Base-by-base conservation (phyloP, 1,284 basidiomycete genomes). In the Ceratobasidium sp. region DNA sequence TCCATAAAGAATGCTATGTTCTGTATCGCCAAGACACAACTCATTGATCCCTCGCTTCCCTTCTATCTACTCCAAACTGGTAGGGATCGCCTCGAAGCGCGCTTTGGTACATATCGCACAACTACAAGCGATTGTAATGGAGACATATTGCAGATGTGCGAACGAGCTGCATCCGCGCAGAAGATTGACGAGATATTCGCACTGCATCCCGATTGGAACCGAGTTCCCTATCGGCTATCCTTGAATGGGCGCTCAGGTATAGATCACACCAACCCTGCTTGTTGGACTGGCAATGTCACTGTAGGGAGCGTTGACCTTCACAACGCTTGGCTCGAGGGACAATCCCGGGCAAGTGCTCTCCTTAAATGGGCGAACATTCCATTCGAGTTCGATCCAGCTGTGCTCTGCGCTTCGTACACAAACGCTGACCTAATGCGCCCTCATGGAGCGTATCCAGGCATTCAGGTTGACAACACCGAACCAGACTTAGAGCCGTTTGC, bases 1-100 rank as follows among this genome's bases (percentile, higher is more conserved):
- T 82, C 80, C 46, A 75, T 83, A 64, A 84, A 84, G 76, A 83
- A 82, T 49, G 69, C 69, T 4, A 46, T 81, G 4, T 83, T 84
- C 63, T 81, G 79, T 63, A 60, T 82, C 1, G 81, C 82, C 3
- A 83, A 83, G 55, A 83, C 83, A 23, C 80, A 83, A 73, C 2
- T 64, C 0, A 40, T 82, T 6, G 81, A 84, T 39, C 68, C 72
- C 0, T 73, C 6, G 0, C 53, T 67, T 12, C 61, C 71, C 0
- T 81, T 83, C 75, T 81, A 82, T 56, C 40, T 82, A 18, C 80
- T 81, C 23, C 58, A 79, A n/a, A 44, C 55, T 26, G 83, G 83
- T 2, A 80, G 81, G 26, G 82, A 84, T 63, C 67, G 78, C 0
- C 66, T 84, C 0, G 83, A 84, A 75, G 58, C 26, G 0, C 66